phyloP scores from a whole-genome alignment of 2,329 filamentous ascomycete genomes.

The Clonostachys sp. region DNA sequence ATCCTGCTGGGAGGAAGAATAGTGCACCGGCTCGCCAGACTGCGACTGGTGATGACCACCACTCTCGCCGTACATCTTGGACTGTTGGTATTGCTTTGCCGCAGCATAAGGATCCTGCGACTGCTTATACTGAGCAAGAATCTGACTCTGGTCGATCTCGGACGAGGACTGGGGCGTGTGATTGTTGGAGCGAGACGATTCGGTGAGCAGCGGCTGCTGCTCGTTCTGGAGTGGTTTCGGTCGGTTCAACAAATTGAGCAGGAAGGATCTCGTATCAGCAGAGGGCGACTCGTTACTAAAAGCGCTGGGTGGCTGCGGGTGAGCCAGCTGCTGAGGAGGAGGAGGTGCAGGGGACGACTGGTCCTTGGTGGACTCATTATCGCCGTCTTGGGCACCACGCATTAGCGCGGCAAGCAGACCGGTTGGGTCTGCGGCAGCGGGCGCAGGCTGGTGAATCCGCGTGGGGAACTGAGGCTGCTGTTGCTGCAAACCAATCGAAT shows the following conservation, averaged over 20 bases:
- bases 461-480: conserved; percentile 19
- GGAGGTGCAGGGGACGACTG: conserved; percentile 9
- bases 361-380: conserved; percentile 15
- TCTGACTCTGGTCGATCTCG: conserved; percentile 8
- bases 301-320: conserved; percentile 15
- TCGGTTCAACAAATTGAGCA: conserved; percentile 81
- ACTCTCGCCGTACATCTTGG: conserved; percentile 16
- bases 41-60: conserved; percentile 3
- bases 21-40: conserved; percentile 3
- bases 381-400: conserved; percentile 48
- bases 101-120: conserved; percentile 9
- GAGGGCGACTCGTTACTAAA: conserved; percentile 48
- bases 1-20: conserved; percentile 15
- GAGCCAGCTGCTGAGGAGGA: conserved; percentile 10
- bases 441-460: conserved; percentile 52
- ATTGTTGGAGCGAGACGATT: conserved; percentile 33
- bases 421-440: conserved; percentile 49
- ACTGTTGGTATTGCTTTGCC: conserved; percentile 13
- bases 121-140: conserved; percentile 16
- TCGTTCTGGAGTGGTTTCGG: conserved; percentile 63
- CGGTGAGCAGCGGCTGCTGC: conserved; percentile 31
- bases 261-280: conserved; percentile 75
- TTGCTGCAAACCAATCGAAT: conserved; percentile 6
- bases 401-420: conserved; percentile 57
- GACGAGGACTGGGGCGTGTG: conserved; percentile 37